These are phyloP conservation scores for Epicoccum nigrum DNA, from an alignment of 2,329 filamentous ascomycete species.

Conservation along the genomic window DNA sequence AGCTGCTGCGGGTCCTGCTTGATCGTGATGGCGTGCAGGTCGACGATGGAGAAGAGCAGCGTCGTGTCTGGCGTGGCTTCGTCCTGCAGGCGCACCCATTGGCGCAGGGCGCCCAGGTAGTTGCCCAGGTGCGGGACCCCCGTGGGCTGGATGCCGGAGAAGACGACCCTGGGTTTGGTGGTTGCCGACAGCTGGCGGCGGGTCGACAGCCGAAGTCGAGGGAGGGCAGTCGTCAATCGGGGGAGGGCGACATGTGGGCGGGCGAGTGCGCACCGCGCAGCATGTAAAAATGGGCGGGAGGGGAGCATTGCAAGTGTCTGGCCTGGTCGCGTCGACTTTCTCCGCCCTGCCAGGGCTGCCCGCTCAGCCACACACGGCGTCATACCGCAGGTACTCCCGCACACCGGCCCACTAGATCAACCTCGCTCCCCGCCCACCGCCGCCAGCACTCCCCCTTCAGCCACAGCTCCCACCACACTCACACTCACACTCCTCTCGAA, in stretches of 20 bases:
- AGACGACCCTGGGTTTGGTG: constrained; percentile 60
- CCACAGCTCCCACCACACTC: background rate
- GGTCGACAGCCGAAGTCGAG: background rate
- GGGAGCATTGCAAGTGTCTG: constrained; percentile 5
- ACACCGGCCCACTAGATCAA: background rate
- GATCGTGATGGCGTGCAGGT: constrained; percentile 89
- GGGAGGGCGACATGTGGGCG: background rate
- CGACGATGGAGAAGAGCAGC: constrained; percentile 85
- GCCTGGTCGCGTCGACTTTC: too few species aligned
- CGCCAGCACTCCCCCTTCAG: background rate
- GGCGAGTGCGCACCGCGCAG: constrained; percentile 8
- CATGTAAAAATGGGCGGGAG: constrained; percentile 5
- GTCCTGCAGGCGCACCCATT: constrained; percentile 85
- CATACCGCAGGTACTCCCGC: background rate
- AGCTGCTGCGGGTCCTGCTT: constrained; percentile 67
- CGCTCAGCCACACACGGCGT: background rate
- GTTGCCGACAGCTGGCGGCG: background rate
- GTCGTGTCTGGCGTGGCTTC: constrained; percentile 62
- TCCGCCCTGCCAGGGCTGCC: background rate
- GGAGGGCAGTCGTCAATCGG: background rate
- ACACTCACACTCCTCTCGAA: background rate
- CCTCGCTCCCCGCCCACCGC: background rate
- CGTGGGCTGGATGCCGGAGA: constrained; percentile 97
- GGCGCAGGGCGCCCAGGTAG: constrained; percentile 85
- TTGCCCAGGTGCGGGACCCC: constrained; percentile 94